Evolutionary conservation across 306 rosid species (phyloP), one percentile per base, ranked within the genome.

Genomic region (Luffa acutangula): DNA sequence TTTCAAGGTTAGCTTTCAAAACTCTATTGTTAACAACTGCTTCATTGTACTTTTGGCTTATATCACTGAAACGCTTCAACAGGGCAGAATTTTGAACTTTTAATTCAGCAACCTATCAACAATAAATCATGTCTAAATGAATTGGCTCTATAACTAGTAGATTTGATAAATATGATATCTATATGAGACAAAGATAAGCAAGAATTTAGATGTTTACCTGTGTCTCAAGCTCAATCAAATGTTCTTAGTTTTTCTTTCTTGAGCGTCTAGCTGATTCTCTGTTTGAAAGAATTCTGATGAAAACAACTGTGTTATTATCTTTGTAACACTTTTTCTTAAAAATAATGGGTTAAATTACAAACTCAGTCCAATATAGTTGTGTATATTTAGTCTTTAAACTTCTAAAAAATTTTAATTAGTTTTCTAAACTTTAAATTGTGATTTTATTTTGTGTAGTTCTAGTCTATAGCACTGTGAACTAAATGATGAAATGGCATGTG

Each of bases 181-280:
- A 4, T 18, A 53, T 17, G n/a, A n/a, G n/a, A 53, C 1, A 53
- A 2, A 0, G 58, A 53, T 53, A 53, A 17, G 59, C n/a, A n/a
- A n/a, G n/a, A n/a, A n/a, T n/a, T 70, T 70, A 6, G 69, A 39
- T 11, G 77, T 73, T 56, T 20, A 89, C 97, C 93, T 91, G 91
- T 51, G 92, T 89, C 88, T 91, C 97, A 37, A 94, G 98, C 79
- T 94, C 98, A 4, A 85, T 85, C 88, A 94, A 81, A 92, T 94
- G 98, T 63, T 97, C 98, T 84, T 94, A 97, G 83, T 94, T 94
- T 91, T 97, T 86, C 84, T 94, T 83, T 82, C 98, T 92, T 51
- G 98, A 94, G 77, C 98, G 98, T 83, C 98, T 91, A 8, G 98
- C 98, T 21, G 98, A 94, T 85, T 94, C 98, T 85, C 98, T 91